Evolutionary conservation across 108 stramenopile genomes (phyloP).

Genomic region (Aureococcus anophagefferens): DNA sequence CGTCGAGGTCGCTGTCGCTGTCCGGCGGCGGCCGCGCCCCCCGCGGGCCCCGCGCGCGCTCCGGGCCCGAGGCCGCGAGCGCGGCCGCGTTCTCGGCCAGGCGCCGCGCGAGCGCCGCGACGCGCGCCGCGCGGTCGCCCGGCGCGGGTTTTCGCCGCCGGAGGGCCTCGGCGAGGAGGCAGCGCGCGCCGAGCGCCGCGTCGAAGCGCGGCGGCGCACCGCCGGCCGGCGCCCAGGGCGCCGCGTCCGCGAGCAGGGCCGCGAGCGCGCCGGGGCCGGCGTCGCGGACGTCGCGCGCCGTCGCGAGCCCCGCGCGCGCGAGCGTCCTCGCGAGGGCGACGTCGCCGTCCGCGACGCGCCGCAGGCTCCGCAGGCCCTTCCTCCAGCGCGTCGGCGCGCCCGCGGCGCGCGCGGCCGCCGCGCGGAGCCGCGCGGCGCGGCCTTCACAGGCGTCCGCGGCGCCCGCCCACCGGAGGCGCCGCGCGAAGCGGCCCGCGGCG

Average conservation of each 20-base stretch:
- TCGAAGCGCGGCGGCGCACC: too few species aligned
- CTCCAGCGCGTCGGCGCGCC: neutral
- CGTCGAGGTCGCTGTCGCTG: neutral
- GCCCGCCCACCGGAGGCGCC: neutral
- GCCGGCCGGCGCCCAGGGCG: neutral
- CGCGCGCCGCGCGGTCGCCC: too few species aligned
- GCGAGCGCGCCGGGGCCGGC: neutral
- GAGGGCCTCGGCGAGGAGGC: too few species aligned
- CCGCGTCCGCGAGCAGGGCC: neutral
- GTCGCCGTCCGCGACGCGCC: neutral
- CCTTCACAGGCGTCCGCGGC: neutral
- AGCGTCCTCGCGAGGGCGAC: neutral
- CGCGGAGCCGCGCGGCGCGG: neutral
- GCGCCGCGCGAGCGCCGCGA: too few species aligned
- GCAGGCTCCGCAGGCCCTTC: neutral
- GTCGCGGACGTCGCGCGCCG: neutral
- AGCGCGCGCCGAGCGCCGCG: too few species aligned
- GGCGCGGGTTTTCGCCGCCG: too few species aligned
- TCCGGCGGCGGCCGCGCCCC: neutral
- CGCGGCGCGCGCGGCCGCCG: neutral
- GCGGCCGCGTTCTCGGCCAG: too few species aligned
- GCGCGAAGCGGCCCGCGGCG: neutral
- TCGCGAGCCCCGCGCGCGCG: neutral
- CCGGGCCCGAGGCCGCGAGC: too few species aligned
- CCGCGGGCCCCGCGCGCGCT: too few species aligned